phyloP scores from a whole-genome alignment of 192 early-diverging fungal species.

The Pilaira anomala region DNA sequence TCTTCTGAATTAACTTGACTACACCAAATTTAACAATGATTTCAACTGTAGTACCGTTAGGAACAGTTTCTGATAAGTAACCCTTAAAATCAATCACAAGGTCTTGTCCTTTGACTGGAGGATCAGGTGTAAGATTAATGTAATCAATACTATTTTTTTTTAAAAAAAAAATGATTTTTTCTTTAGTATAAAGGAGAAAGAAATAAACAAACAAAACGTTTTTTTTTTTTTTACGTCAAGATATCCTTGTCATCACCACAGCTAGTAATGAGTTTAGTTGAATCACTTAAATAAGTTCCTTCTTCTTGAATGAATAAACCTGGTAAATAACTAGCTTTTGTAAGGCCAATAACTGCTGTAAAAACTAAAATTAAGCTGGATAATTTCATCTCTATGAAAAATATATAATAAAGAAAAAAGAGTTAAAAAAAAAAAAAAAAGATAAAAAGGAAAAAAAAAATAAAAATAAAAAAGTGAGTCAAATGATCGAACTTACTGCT shows the following conservation, averaged over 20 bases:
- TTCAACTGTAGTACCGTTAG: constrained; percentile 40
- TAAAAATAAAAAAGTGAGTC: too few relatives aligned
- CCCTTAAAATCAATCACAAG: constrained; percentile 46
- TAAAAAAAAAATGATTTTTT: too few relatives aligned
- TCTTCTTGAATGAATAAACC: constrained; percentile 13
- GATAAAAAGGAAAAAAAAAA: background rate
- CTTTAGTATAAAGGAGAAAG: background rate
- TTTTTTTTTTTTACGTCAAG: constrained; percentile 18
- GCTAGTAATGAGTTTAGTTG: constrained; percentile 28
- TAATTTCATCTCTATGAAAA: constrained; percentile 1
- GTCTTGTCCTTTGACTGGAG: constrained; percentile 44
- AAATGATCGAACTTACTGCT: too few relatives aligned
- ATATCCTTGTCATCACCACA: constrained; percentile 32
- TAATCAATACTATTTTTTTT: constrained; percentile 45
- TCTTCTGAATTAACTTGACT: constrained; percentile 45
- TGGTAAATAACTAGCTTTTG: constrained; percentile 8
- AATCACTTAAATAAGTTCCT: background rate
- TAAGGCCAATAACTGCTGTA: background rate
- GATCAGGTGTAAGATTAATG: constrained; percentile 45
- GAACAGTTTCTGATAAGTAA: constrained; percentile 37
- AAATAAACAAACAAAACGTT: background rate
- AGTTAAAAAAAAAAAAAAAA: constrained; percentile 6
- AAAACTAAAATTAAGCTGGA: background rate
- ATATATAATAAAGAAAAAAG: constrained; percentile 2
- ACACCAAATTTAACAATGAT: constrained; percentile 48